Conservation (phyloP, 2,329 filamentous ascomycete genomes). For the Herpotrichia juniperi region DNA sequence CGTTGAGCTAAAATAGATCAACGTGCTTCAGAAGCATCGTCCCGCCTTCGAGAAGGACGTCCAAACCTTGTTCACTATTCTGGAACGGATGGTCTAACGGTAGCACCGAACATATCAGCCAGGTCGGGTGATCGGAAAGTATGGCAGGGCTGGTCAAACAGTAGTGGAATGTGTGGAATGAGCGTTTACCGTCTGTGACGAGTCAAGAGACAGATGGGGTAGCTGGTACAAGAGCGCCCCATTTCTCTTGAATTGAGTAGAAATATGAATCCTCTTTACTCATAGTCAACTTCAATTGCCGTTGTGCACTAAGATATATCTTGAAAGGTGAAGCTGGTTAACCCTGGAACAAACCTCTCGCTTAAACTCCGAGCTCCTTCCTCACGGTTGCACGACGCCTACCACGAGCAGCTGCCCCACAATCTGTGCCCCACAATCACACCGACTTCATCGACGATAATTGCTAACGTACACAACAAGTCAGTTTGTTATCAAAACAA, state of each 20-base stretch:
- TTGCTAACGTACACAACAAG: not conserved
- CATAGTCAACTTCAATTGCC: too few relatives aligned
- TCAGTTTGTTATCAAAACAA: not conserved
- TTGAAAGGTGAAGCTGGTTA: too few relatives aligned
- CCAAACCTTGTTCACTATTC: not conserved
- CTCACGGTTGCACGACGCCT: not conserved
- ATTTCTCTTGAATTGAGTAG: too few relatives aligned
- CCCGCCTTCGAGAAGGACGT: not conserved
- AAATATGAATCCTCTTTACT: too few relatives aligned
- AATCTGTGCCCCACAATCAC: too few relatives aligned
- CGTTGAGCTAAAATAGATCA: not conserved
- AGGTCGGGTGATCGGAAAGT: slow-evolving; percentile 2
- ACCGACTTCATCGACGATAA: too few relatives aligned
- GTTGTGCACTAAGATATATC: too few relatives aligned
- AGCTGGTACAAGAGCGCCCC: too few relatives aligned
- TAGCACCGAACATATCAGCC: slow-evolving; percentile 4
- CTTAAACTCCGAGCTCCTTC: too few relatives aligned
- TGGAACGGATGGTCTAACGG: not conserved
- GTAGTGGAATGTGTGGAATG: not conserved
- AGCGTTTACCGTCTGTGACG: not conserved
- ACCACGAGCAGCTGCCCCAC: too few relatives aligned
- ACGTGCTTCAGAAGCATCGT: not conserved
- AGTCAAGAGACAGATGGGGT: too few relatives aligned
- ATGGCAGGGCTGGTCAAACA: not conserved
- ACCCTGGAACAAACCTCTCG: too few relatives aligned